Conservation (phyloP, 2,329 filamentous ascomycete genomes). For the Fusarium anguioides region DNA sequence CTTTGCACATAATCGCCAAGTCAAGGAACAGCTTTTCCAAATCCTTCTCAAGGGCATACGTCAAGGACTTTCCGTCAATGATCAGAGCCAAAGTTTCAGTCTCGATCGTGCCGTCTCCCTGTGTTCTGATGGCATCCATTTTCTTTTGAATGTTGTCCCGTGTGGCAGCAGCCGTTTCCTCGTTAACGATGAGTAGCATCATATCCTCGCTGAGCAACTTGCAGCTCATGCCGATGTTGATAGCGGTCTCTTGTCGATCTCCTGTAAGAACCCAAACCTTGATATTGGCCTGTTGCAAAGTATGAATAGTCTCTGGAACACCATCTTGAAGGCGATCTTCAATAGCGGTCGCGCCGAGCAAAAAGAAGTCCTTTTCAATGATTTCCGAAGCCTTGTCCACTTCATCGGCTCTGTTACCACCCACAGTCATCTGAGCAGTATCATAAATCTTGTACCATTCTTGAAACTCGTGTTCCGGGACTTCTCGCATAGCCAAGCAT, state of each 20-base stretch:
- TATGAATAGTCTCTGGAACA: conserved; percentile 97
- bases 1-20: conserved; percentile 94
- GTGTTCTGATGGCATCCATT: conserved; percentile 86
- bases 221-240: conserved; percentile 99
- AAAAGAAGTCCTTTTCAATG: conserved; percentile 90
- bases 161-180: conserved; percentile 82
- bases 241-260: conserved; percentile 97
- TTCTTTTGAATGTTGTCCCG: conserved; percentile 94
- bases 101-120: conserved; percentile 80
- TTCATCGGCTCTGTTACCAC: conserved; percentile 92
- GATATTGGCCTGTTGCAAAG: conserved; percentile 94
- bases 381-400: conserved; percentile 97
- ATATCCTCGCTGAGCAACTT: conserved; percentile 99
- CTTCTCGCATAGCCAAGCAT: conserved; percentile 92
- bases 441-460: conserved; percentile 91
- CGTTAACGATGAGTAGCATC: conserved; percentile 96
- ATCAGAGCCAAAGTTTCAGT: conserved; percentile 89
- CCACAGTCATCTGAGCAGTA: conserved; percentile 86
- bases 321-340: conserved; percentile 97
- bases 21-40: conserved; percentile 94
- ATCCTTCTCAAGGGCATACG: conserved; percentile 91
- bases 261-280: conserved; percentile 99
- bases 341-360: conserved; percentile 95
- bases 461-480: conserved; percentile 87
- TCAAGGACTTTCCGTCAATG: conserved; percentile 96